Evolutionary conservation across 2,329 filamentous ascomycete genomes (phyloP).

Genomic region (Hypoxylon sp.): DNA sequence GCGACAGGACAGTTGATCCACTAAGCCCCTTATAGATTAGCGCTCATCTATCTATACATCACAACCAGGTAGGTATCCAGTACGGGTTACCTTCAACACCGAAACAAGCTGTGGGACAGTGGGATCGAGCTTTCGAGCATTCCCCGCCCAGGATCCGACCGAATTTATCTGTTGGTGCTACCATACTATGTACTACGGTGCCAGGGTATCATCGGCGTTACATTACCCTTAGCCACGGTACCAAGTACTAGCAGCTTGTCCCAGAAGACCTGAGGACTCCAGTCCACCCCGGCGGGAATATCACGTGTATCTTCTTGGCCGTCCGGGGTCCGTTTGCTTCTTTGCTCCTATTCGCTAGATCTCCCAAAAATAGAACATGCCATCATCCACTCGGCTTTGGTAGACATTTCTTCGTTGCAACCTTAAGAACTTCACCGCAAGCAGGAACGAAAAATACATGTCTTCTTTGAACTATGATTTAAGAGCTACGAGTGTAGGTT

Average conservation of each 20-base stretch:
- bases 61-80: neutral
- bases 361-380: constrained; percentile 22
- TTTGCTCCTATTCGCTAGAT: constrained; percentile 31
- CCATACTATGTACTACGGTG: neutral
- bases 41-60: neutral
- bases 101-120: too few species aligned
- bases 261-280: neutral
- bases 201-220: neutral
- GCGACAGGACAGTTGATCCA: constrained; percentile 14
- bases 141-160: constrained; percentile 11
- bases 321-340: constrained; percentile 8
- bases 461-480: neutral
- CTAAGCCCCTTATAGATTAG: constrained; percentile 20
- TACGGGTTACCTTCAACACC: constrained; percentile 11
- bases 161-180: constrained; percentile 22
- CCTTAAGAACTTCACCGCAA: constrained; percentile 12
- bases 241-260: constrained; percentile 3
- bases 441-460: constrained; percentile 2
- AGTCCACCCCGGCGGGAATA: constrained; percentile 38
- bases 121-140: constrained; percentile 2
- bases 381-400: constrained; percentile 16
- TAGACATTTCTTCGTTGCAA: constrained; percentile 25
- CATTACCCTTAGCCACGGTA: neutral
- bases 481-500: neutral
- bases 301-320: constrained; percentile 41